Evolutionary conservation across 2,329 filamentous ascomycete genomes (phyloP).

Genomic region (Fusarium sp.): DNA sequence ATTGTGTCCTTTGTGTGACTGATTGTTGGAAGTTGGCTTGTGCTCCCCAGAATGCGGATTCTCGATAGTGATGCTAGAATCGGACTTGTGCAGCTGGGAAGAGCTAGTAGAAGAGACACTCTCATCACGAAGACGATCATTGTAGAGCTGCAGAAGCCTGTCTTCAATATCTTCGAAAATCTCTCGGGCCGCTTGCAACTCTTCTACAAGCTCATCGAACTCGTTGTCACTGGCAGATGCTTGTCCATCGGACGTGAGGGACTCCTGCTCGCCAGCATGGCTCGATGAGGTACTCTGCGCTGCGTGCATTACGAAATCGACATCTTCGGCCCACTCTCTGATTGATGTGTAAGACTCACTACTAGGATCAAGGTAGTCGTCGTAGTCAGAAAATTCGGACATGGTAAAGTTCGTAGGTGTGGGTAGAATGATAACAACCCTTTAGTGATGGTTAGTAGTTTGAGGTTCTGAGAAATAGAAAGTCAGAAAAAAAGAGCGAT

Average conservation of each 20-base stretch:
- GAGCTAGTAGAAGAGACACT: not conserved
- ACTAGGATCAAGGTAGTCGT: not conserved
- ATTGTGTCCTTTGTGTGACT: rapidly evolving
- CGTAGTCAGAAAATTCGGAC: not conserved
- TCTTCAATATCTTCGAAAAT: not conserved
- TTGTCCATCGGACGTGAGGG: not conserved
- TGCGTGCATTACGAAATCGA: not conserved
- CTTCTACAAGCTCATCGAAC: not conserved
- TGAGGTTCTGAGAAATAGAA: not conserved
- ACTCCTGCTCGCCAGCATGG: not conserved
- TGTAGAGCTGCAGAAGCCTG: not conserved
- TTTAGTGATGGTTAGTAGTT: not conserved
- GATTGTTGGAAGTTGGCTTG: not conserved
- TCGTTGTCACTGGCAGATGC: not conserved
- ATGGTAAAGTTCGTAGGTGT: not conserved
- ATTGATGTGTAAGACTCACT: not conserved
- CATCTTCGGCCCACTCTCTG: not conserved
- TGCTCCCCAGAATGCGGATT: too few species aligned
- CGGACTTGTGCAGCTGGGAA: not conserved
- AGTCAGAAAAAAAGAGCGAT: not conserved
- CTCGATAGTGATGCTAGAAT: not conserved
- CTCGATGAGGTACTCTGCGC: not conserved
- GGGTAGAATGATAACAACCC: not conserved
- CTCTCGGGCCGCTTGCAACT: not conserved
- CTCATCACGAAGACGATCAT: not conserved